A percentile compares a stretch with the other conserved stretches of the same genome.
These are phyloP conservation scores for Hypoxylon sp. DNA, from an alignment of 2,329 filamentous ascomycete genomes.

Conservation along the genomic window DNA sequence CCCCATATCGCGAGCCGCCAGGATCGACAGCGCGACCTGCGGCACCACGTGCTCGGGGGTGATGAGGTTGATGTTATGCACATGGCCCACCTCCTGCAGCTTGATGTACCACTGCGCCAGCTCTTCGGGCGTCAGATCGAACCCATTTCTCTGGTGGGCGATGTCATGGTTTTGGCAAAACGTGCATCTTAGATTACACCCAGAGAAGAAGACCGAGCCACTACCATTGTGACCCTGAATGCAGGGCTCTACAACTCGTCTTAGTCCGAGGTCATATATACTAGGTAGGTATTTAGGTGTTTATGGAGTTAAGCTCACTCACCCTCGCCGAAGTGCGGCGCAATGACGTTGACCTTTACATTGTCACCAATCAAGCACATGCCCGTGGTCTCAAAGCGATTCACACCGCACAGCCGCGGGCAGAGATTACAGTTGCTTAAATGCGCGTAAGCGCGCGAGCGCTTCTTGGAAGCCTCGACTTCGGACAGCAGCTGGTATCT, in stretches of 20 bases:
- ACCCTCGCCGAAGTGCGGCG: conserved; percentile 87
- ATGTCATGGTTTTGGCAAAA: conserved; percentile 90
- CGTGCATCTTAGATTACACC: conserved; percentile 80
- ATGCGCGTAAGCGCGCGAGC: conserved; percentile 80
- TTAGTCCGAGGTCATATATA: conserved; percentile 19
- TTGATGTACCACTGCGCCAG: conserved; percentile 88
- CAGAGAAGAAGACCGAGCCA: conserved; percentile 85
- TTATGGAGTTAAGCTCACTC: conserved; percentile 46
- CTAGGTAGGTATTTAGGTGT: neutral
- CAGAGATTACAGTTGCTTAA: conserved; percentile 86
- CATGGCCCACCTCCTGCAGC: conserved; percentile 81
- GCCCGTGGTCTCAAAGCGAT: conserved; percentile 84
- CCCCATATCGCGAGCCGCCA: conserved; percentile 79
- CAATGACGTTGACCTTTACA: conserved; percentile 86
- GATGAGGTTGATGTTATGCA: conserved; percentile 92
- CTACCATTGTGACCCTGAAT: conserved; percentile 86
- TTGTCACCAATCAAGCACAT: conserved; percentile 80
- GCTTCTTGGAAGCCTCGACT: conserved; percentile 79
- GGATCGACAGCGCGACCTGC: conserved; percentile 82
- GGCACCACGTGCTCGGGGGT: conserved; percentile 91
- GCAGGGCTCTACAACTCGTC: conserved; percentile 74
- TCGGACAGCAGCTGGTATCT: conserved; percentile 79
- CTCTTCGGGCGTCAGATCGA: conserved; percentile 83
- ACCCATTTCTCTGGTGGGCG: conserved; percentile 83
- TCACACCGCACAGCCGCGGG: conserved; percentile 81